Base-by-base conservation (phyloP, 2,329 filamentous ascomycete species). In the Pseudocercospora pini-densiflorae region DNA sequence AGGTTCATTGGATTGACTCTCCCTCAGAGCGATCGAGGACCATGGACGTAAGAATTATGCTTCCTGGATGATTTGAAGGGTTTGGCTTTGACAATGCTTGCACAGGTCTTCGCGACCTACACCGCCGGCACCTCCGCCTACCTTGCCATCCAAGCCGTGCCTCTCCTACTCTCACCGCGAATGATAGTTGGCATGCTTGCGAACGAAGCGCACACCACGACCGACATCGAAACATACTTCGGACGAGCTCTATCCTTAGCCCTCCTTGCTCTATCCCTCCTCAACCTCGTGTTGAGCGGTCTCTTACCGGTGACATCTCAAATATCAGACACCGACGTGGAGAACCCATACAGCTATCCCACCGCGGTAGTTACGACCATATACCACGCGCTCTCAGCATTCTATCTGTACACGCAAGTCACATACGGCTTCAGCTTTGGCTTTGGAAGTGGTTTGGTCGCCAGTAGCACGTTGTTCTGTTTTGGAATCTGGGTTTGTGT, bases 191-290 rank as follows among this genome's bases (percentile, higher is more conserved):
- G 86, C 10, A 78, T 90, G 67, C 82, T 76, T 89, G 40, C 84
- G 85, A 2, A 83, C 85, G 59, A 82, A 85, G 45, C 55, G n/a
- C 67, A 82, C 85, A 70, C 79, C 84, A 62, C 84, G 85, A 63
- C 79, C 85, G 88, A 80, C 24, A 82, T 92, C 33, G 90, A 93
- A 78, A 80, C 86, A 63, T 94, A 94, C 83, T 89, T 94, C 77
- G 88, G 88, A 60, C 90, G 91, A 49, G 87, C 85, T 29, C 84
- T 93, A 1, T 92, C 90, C 69, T 81, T 94, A 64, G 81, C 88
- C 31, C 84, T 93, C 53, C 81, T 93, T 23, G 81, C 88, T 9
- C 80, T 94, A 29, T 88, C 88, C 33, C 75, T 89, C 6, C 79
- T 91, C 12, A 84, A 85, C n/a, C 79, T 93, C 43, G 82, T 92